A percentile compares a stretch with the other conserved stretches of the same genome.
phyloP scores from a whole-genome alignment of 257 asterid species.

The Jacaranda mimosifolia region DNA sequence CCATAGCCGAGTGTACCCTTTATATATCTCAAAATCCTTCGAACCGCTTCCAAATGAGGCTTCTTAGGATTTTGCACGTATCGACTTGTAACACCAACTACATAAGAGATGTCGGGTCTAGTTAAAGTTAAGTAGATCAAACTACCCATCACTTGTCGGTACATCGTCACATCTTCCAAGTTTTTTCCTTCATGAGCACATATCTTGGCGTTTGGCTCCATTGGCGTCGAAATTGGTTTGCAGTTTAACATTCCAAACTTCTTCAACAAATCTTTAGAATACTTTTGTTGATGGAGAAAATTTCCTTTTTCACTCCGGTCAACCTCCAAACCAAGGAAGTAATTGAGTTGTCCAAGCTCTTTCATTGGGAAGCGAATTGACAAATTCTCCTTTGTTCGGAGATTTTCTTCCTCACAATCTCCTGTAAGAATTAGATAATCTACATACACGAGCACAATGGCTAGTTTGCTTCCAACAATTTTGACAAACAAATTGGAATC shows the following conservation, averaged over 20 bases:
- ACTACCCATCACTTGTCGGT: constrained; percentile 5
- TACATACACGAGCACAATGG: no score
- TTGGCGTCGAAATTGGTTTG: background rate
- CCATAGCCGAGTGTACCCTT: constrained; percentile 17
- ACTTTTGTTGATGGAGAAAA: no score
- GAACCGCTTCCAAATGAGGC: constrained; percentile 19
- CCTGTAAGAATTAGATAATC: no score
- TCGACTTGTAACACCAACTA: constrained; percentile 1
- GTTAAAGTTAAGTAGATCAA: constrained; percentile 20
- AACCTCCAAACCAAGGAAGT: no score
- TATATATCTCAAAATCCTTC: background rate
- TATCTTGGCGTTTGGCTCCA: constrained; percentile 18
- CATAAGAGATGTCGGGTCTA: background rate
- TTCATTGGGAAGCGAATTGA: constrained; percentile 21
- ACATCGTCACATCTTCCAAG: constrained; percentile 22
- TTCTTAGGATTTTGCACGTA: constrained; percentile 31
- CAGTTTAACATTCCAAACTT: background rate
- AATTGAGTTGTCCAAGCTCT: background rate
- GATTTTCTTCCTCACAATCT: no score
- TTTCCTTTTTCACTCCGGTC: no score
- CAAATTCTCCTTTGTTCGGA: background rate
- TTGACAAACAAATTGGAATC: no score
- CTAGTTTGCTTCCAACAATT: no score
- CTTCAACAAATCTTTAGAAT: no score
- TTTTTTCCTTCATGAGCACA: constrained; percentile 11